Evolutionary conservation across 148 eudicot genomes (phyloP), one percentile per base, ranked within the genome.

Genomic region (Rhododendron griersonianum): DNA sequence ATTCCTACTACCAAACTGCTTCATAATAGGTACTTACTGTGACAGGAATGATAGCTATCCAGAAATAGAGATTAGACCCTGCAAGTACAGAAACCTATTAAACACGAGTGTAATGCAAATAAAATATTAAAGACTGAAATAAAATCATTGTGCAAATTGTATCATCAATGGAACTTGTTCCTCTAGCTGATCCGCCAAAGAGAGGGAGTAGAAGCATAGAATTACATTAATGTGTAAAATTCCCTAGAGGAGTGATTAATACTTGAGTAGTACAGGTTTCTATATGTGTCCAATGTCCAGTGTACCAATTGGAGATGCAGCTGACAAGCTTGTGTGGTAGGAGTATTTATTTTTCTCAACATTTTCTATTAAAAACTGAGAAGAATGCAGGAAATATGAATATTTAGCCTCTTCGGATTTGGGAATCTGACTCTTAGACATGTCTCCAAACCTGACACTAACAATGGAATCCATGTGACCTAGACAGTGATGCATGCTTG

Each of bases 31-130:
- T 77, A 97, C 99, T 95, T 93, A 97, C 99, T 83, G 94, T 89
- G 82, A 95, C 78, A 21, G 99, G 99, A 87, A 97, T 93, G 87
- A 95, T 87, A 39, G 99, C 98, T 87, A 97, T 97, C 99, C 99
- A 97, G 89, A 97, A 94, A 90, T 97, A 97, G 47, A 97, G 92
- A 91, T 97, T 97, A 39, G 98, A 97, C 61, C 99, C 99, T 97
- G 96, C 87, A 91, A 89, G 84, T 47, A 85, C 67, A 48, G 74
- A 79, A 37, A 4, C 44, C 21, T 23, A 21, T 37, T 53, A 84
- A 73, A 19, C 82, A 85, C 13, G 74, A 25, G n/a, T 39, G 19
- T 18, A 25, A 80, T 47, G 44, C 48, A 78, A 67, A 78, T 67
- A 10, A 78, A 78, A 33, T 28, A 76, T 15, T 11, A 37, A 35